phyloP scores from a whole-genome alignment of 768 basidiomycete genomes.

The Amyloporia xantha region DNA sequence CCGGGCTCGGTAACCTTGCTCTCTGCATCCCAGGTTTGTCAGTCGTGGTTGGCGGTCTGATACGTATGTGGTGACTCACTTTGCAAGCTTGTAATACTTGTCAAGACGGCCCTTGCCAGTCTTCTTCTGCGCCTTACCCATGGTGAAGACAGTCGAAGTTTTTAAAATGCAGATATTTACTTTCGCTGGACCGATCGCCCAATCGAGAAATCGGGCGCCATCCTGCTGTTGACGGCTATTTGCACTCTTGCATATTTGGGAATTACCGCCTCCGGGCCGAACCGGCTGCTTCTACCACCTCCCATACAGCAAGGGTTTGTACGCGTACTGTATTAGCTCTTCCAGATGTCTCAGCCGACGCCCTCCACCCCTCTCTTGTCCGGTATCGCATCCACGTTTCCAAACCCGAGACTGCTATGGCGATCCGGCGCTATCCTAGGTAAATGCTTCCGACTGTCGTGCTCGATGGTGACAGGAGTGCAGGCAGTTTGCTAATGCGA shows the following conservation, averaged over 20 bases:
- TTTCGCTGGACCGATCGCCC: neutral
- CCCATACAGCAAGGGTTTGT: too few relatives aligned
- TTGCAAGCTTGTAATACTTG: conserved; percentile 96
- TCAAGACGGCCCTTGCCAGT: conserved; percentile 94
- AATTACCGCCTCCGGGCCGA: too few relatives aligned
- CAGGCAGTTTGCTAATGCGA: neutral
- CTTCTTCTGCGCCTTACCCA: conserved; percentile 73
- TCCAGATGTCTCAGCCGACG: conserved; percentile 19
- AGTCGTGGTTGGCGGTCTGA: neutral
- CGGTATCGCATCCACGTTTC: conserved; percentile 2
- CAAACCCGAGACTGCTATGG: conserved; percentile 19
- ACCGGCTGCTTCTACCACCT: too few relatives aligned
- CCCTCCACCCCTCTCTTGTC: conserved; percentile 22
- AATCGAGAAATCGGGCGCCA: neutral
- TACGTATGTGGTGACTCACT: conserved; percentile 36
- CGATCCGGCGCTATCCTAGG: conserved; percentile 22
- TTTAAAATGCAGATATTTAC: neutral
- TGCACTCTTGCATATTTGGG: too few relatives aligned
- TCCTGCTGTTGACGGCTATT: too few relatives aligned
- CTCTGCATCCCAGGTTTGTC: conserved; percentile 40
- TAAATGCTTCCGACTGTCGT: conserved; percentile 3
- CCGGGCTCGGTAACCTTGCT: conserved; percentile 98
- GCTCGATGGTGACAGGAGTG: neutral
- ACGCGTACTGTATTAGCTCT: too few relatives aligned
- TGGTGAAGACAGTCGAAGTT: conserved; percentile 8